phyloP scores from a whole-genome alignment of 352 stramenopile genomes.

The Peronosclerospora sorghi region DNA sequence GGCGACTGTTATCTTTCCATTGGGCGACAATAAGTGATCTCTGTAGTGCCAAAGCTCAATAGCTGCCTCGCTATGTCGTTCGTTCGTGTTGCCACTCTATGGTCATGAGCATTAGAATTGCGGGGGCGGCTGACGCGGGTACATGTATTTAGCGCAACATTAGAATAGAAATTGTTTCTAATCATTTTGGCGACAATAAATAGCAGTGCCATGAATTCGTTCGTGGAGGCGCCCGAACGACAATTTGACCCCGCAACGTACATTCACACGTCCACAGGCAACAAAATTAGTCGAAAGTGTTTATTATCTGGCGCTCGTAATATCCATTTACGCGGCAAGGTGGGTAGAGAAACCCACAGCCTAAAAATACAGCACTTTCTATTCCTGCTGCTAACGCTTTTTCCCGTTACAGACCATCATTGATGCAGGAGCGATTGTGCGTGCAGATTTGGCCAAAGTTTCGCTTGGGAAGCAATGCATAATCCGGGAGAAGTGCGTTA shows the following conservation, averaged over 20 bases:
- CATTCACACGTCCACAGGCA: slow-evolving; percentile 58
- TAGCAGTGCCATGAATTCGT: slow-evolving; percentile 35
- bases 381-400: not conserved
- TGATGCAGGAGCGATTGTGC: slow-evolving; percentile 52
- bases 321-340: slow-evolving; percentile 68
- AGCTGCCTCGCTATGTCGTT: too few relatives aligned
- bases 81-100: too few relatives aligned
- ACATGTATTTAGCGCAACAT: too few relatives aligned
- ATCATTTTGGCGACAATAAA: slow-evolving; percentile 1
- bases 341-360: not conserved
- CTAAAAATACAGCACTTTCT: not conserved
- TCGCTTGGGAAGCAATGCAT: slow-evolving; percentile 74
- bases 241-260: slow-evolving; percentile 46
- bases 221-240: slow-evolving; percentile 35
- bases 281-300: slow-evolving; percentile 61
- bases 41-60: too few relatives aligned
- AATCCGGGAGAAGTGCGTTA: slow-evolving; percentile 54
- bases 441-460: slow-evolving; percentile 75
- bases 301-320: slow-evolving; percentile 55
- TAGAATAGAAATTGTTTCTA: too few relatives aligned
- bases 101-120: too few relatives aligned
- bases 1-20: too few relatives aligned
- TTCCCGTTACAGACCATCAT: slow-evolving; percentile 46
- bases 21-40: too few relatives aligned
- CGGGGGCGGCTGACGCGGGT: too few relatives aligned